phyloP scores from a whole-genome alignment of 345 rosid species.

The Stellera chamaejasme region DNA sequence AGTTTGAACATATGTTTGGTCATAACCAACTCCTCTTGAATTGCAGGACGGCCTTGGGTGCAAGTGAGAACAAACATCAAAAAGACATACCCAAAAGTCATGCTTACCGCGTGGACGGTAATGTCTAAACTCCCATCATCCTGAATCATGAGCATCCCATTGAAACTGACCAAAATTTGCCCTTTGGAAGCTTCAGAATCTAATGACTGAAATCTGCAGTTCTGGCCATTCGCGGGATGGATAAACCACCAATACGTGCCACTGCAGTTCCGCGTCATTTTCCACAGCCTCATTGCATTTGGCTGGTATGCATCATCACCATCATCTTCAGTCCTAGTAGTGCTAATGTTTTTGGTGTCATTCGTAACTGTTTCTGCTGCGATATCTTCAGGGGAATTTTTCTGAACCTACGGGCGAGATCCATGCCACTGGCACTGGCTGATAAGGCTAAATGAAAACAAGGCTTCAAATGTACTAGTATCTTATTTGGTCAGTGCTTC shows the following conservation, averaged over 20 bases:
- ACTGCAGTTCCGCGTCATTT: slow-evolving; percentile 77
- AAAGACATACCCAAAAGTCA: slow-evolving; percentile 68
- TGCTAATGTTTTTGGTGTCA: too few relatives aligned
- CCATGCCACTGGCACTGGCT: slow-evolving; percentile 50
- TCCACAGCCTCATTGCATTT: slow-evolving; percentile 57
- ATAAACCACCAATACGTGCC: slow-evolving; percentile 84
- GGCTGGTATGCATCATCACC: slow-evolving; percentile 38
- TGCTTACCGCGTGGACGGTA: slow-evolving; percentile 84
- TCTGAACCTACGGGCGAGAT: slow-evolving; percentile 64
- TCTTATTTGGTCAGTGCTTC: too few relatives aligned
- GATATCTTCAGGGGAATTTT: slow-evolving; percentile 71
- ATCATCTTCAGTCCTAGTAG: neutral
- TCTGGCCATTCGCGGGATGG: slow-evolving; percentile 91
- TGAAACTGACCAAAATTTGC: slow-evolving; percentile 7
- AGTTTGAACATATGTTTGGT: neutral
- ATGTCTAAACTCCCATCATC: slow-evolving; percentile 5
- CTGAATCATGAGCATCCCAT: neutral
- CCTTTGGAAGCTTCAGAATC: neutral
- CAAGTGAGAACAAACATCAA: slow-evolving; percentile 67
- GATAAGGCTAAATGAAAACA: slow-evolving; percentile 28
- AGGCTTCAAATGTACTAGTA: neutral
- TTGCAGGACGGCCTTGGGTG: slow-evolving; percentile 78
- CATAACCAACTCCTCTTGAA: slow-evolving; percentile 3
- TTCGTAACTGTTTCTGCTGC: neutral
- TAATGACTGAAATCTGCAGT: slow-evolving; percentile 34